These are phyloP conservation scores for Paraconiothyrium sp. DNA, from an alignment of 2,329 filamentous ascomycete species.

Conservation along the genomic window DNA sequence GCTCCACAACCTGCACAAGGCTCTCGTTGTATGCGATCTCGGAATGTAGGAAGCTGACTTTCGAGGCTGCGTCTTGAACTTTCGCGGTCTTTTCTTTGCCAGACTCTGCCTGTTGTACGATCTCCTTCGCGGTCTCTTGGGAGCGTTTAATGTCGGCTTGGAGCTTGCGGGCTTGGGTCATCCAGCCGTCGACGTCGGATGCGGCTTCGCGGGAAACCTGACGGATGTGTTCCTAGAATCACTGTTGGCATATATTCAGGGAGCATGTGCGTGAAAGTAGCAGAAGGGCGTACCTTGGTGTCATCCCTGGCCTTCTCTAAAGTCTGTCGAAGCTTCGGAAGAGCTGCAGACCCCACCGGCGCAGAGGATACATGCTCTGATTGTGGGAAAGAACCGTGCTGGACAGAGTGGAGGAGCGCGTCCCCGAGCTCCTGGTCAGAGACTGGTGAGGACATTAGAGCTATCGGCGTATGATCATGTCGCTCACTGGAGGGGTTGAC, in stretches of 20 bases:
- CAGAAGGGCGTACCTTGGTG: slow-evolving; percentile 57
- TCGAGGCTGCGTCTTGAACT: slow-evolving; percentile 68
- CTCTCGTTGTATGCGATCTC: slow-evolving; percentile 69
- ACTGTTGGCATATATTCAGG: slow-evolving; percentile 15
- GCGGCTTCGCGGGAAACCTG: slow-evolving; percentile 78
- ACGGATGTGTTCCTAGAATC: slow-evolving; percentile 70
- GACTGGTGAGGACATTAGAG: slow-evolving; percentile 40
- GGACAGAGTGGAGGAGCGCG: slow-evolving; percentile 72
- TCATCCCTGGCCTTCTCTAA: slow-evolving; percentile 63
- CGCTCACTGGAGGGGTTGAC: slow-evolving; percentile 11
- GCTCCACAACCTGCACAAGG: slow-evolving; percentile 60
- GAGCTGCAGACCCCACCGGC: slow-evolving; percentile 58
- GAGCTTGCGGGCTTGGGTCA: slow-evolving; percentile 81
- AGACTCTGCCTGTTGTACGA: slow-evolving; percentile 78
- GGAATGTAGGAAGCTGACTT: slow-evolving; percentile 64
- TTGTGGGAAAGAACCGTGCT: slow-evolving; percentile 65
- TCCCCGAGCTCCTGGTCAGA: slow-evolving; percentile 59
- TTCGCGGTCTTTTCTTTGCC: slow-evolving; percentile 70
- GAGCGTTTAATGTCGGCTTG: slow-evolving; percentile 87
- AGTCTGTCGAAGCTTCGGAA: slow-evolving; percentile 61
- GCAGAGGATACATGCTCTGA: slow-evolving; percentile 65
- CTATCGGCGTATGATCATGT: slow-evolving; percentile 28
- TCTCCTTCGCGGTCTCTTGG: slow-evolving; percentile 80
- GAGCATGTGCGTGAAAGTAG: not conserved
- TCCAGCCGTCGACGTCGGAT: slow-evolving; percentile 85